Base-by-base conservation (phyloP, 2,329 filamentous ascomycete genomes). In the Lachnellula subtilissima region DNA sequence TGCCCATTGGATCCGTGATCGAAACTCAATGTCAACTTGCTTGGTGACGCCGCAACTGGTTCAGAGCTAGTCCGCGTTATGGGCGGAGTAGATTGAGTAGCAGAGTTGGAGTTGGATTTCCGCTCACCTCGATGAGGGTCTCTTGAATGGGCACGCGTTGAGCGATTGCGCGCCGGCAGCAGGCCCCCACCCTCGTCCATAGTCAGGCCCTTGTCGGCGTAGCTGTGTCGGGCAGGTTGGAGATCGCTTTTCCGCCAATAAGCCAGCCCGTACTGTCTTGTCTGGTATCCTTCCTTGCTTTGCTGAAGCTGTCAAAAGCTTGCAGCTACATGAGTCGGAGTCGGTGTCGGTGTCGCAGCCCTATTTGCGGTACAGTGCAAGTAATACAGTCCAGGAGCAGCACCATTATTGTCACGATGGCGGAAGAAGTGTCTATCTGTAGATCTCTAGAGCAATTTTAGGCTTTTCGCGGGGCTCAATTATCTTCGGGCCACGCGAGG, bases 1-100 rank as follows among this genome's bases (percentile, higher is more conserved):
- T 70, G 69, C 51, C 55, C 55, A 48, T 61, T 52, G 22, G 55
- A 55, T 36, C 62, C 61, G 43, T 61, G 62, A 22, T 63, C 56
- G 57, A 57, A 53, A 7, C 51, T 54, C 5, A 60, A 40, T 11
- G 55, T 54, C 3, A 59, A 32, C 52, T 47, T 55, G 45, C 43
- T 56, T 37, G 45, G 37, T 28, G 51, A 28, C 45, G 65, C 58
- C 23, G 60, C 39, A 14, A 58, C 50, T 42, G 64, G 58, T 7
- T 60, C 58, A 11, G 65, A 64, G 36, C 32, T 59, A 4, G 61
- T 59, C 48, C 62, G 61, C 28, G 59, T 47, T 4, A 48, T 35
- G 40, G 59, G 60, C 46, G 62, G 56, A 17, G 59, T 58, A 11
- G 57, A 28, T 22, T 47, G 58, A 19, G 61, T 42, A 23, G 47